Evolutionary conservation across 257 asterid genomes (phyloP).

Genomic region (Parsonsia alboflavescens): DNA sequence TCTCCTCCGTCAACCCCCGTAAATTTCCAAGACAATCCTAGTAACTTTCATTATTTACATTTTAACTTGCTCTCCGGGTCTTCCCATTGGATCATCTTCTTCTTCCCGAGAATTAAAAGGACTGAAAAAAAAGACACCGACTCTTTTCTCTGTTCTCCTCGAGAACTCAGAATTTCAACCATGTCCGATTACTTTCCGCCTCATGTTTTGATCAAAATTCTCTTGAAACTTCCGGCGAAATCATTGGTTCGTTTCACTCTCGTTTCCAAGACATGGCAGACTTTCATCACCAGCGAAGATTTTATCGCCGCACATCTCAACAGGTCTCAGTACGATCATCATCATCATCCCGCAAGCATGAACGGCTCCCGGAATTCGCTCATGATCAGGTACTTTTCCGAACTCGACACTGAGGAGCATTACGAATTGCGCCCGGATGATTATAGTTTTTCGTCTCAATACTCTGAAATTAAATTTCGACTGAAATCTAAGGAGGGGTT

Average conservation of each 20-base stretch:
- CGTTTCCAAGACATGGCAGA: conserved; percentile 47
- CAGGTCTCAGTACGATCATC: conserved; percentile 6
- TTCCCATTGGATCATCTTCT: too few species aligned
- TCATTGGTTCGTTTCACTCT: conserved; percentile 35
- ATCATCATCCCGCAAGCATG: background rate
- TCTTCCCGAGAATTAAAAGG: too few species aligned
- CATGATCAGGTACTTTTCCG: background rate
- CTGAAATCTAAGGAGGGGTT: background rate
- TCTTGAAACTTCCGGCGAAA: conserved; percentile 37
- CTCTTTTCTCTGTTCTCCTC: background rate
- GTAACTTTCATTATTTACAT: too few species aligned
- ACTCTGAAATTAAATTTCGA: background rate
- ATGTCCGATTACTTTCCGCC: conserved; percentile 27
- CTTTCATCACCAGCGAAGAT: conserved; percentile 32
- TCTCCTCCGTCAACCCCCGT: too few species aligned
- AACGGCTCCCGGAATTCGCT: background rate
- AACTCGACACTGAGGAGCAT: background rate
- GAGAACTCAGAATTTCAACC: background rate
- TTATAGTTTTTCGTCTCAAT: background rate
- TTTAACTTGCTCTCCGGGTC: too few species aligned
- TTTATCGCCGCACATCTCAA: conserved; percentile 39
- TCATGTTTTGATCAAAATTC: conserved; percentile 38
- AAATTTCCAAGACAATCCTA: too few species aligned
- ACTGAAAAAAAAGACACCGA: too few species aligned
- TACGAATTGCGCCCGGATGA: background rate